These are phyloP conservation scores for Fremontodendron californicum DNA, from an alignment of 345 rosid genomes.

Conservation along the genomic window DNA sequence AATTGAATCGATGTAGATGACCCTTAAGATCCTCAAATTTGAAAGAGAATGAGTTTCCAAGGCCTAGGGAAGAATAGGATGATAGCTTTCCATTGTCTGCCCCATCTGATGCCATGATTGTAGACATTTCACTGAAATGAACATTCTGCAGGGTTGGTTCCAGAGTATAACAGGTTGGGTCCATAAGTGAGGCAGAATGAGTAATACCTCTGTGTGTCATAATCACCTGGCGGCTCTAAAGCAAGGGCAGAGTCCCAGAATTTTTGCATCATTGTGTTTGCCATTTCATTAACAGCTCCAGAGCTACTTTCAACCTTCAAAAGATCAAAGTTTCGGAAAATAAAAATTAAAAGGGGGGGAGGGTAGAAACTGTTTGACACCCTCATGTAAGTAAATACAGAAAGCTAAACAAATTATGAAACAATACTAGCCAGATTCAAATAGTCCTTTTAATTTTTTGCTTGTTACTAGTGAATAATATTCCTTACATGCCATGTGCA, in stretches of 20 bases:
- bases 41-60: constrained; percentile 75
- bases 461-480: background rate
- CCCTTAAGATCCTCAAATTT: constrained; percentile 83
- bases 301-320: constrained; percentile 77
- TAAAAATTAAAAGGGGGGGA: background rate
- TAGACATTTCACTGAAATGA: constrained; percentile 75
- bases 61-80: constrained; percentile 67
- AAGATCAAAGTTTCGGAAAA: background rate
- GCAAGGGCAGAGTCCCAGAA: constrained; percentile 98
- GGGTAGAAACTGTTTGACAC: background rate
- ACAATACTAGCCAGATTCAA: background rate
- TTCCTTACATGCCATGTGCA: background rate
- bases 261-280: constrained; percentile 98
- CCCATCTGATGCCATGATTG: constrained; percentile 60
- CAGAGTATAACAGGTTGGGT: constrained; percentile 12
- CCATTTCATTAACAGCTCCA: constrained; percentile 83
- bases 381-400: background rate
- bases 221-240: constrained; percentile 85
- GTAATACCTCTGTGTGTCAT: constrained; percentile 75
- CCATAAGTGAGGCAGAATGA: constrained; percentile 9
- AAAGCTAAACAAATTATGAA: background rate
- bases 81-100: constrained; percentile 50
- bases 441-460: background rate
- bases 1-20: constrained; percentile 77
- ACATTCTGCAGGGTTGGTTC: constrained; percentile 22